phyloP scores from a whole-genome alignment of 2,329 filamentous ascomycete genomes.

The Rhytidhysteron rufulum region DNA sequence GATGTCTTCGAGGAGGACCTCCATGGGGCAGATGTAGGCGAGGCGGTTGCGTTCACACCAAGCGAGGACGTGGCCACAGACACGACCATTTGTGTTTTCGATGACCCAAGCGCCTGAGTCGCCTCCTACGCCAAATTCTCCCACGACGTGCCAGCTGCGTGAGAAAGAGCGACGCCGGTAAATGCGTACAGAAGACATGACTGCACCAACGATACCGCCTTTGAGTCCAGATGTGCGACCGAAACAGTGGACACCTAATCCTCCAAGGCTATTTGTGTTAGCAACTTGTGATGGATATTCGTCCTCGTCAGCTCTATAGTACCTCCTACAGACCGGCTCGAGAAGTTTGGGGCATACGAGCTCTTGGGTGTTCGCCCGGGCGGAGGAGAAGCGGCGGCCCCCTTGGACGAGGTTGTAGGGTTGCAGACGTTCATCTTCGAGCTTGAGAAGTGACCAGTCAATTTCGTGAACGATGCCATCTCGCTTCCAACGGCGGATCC shows the following conservation, averaged over 20 bases:
- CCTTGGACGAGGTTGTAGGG: slow-evolving; percentile 67
- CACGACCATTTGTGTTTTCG: slow-evolving; percentile 69
- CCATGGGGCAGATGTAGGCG: slow-evolving; percentile 95
- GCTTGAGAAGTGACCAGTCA: slow-evolving; percentile 89
- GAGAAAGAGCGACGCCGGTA: slow-evolving; percentile 79
- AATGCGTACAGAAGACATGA: slow-evolving; percentile 81
- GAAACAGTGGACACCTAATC: slow-evolving; percentile 78
- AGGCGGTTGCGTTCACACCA: slow-evolving; percentile 77
- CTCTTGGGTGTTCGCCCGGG: slow-evolving; percentile 18
- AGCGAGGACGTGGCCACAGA: slow-evolving; percentile 87
- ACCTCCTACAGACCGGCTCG: slow-evolving; percentile 29
- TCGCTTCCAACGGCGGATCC: slow-evolving; percentile 71
- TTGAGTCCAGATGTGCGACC: slow-evolving; percentile 83
- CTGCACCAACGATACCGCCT: slow-evolving; percentile 70
- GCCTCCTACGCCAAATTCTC: slow-evolving; percentile 69
- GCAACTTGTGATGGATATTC: slow-evolving; percentile 57
- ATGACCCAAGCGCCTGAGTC: slow-evolving; percentile 94
- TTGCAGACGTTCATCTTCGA: slow-evolving; percentile 68
- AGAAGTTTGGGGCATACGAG: slow-evolving; percentile 29
- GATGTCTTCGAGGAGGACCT: slow-evolving; percentile 82
- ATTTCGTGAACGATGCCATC: slow-evolving; percentile 81
- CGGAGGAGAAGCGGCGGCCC: slow-evolving; percentile 37
- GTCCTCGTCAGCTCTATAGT: slow-evolving; percentile 34
- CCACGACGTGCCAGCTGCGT: slow-evolving; percentile 62
- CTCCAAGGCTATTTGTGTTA: slow-evolving; percentile 61